These are phyloP conservation scores for Hypoxylon intermedium DNA, from an alignment of 495 filamentous ascomycete genomes.

Conservation along the genomic window DNA sequence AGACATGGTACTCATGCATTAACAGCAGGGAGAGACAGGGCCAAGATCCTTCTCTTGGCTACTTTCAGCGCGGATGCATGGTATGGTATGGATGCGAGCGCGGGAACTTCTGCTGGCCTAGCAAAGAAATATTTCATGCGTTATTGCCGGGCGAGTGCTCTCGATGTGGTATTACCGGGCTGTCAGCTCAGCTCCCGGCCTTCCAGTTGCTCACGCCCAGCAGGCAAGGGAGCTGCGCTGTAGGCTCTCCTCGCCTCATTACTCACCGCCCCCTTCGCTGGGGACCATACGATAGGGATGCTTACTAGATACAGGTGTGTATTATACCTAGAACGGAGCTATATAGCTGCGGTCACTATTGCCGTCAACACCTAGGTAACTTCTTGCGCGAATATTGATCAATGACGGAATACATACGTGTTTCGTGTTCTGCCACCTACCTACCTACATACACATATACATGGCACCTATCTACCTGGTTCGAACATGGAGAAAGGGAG, in stretches of 20 bases:
- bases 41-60: constrained; percentile 25
- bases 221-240: constrained; percentile 6
- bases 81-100: not conserved
- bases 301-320: not conserved
- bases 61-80: constrained; percentile 22
- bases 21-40: constrained; percentile 1
- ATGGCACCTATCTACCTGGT: no score
- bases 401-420: no score
- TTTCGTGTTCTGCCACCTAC: no score
- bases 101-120: not conserved
- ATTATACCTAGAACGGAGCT: constrained; percentile 7
- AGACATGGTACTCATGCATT: not conserved
- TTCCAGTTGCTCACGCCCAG: constrained; percentile 40
- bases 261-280: constrained; percentile 25
- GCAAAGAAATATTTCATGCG: constrained; percentile 11
- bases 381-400: not conserved
- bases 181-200: constrained; percentile 36
- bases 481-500: not conserved
- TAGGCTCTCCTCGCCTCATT: no score
- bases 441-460: no score
- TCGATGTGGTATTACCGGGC: constrained; percentile 28
- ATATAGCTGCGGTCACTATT: constrained; percentile 1
- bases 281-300: not conserved
- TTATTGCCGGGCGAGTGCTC: constrained; percentile 28
- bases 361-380: constrained; percentile 9